These are phyloP conservation scores for Geotrichum klebahnii DNA, from an alignment of 1,139 yeast species.

Conservation along the genomic window DNA sequence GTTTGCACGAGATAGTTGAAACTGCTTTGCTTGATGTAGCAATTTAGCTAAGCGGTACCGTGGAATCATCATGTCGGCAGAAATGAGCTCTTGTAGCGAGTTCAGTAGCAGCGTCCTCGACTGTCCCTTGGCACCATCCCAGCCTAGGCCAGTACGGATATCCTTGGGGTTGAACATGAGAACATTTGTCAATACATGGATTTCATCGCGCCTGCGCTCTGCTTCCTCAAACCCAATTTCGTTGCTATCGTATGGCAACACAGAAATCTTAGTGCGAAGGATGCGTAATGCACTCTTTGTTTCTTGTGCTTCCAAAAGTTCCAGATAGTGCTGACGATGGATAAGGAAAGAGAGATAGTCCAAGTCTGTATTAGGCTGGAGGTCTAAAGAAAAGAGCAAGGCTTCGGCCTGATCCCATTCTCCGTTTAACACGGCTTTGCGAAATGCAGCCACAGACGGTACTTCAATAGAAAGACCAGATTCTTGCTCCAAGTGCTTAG, in stretches of 20 bases:
- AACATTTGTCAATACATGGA: constrained; percentile 39
- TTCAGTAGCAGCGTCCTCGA: constrained; percentile 47
- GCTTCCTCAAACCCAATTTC: constrained; percentile 16
- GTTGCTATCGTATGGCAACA: constrained; percentile 29
- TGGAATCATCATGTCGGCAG: constrained; percentile 53
- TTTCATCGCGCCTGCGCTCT: constrained; percentile 26
- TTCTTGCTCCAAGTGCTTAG: constrained; percentile 42
- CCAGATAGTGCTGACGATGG: constrained; percentile 38
- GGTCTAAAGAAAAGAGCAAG: constrained; percentile 36
- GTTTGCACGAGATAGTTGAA: constrained; percentile 46
- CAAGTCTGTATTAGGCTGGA: constrained; percentile 30
- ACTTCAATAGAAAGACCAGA: constrained; percentile 42
- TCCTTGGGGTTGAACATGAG: constrained; percentile 39
- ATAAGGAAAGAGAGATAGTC: constrained; percentile 32
- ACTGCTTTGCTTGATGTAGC: constrained; percentile 50
- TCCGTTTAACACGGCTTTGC: constrained; percentile 43
- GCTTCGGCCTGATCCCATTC: constrained; percentile 44
- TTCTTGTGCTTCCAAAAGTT: constrained; percentile 32
- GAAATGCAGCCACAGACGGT: constrained; percentile 41
- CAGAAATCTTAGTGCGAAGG: constrained; percentile 42
- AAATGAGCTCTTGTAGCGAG: constrained; percentile 46
- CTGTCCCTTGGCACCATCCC: constrained; percentile 42
- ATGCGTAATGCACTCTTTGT: constrained; percentile 44
- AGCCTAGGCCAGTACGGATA: constrained; percentile 35
- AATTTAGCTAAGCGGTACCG: constrained; percentile 49